These are phyloP conservation scores for Stachybotrys echinatus DNA, from an alignment of 2,329 filamentous ascomycete genomes.

Conservation along the genomic window DNA sequence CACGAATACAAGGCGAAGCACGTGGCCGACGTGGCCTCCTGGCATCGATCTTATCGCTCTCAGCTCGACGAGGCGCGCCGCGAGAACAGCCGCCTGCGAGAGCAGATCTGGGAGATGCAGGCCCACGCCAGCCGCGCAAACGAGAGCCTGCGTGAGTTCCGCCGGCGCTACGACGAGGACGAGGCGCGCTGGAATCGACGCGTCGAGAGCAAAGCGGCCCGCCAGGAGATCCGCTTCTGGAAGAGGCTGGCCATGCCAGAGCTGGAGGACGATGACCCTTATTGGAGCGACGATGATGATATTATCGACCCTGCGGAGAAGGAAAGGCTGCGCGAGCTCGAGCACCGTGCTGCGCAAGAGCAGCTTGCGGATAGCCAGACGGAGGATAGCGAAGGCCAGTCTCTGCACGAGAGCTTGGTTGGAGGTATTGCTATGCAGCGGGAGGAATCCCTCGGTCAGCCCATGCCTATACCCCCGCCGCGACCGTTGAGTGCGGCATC, in stretches of 20 bases:
- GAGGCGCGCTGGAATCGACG: constrained; percentile 46
- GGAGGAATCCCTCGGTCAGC: constrained; percentile 22
- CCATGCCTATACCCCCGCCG: constrained; percentile 23
- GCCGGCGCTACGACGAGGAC: constrained; percentile 51
- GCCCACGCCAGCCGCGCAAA: constrained; percentile 54
- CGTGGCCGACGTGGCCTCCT: constrained; percentile 54
- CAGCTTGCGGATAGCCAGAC: constrained; percentile 26
- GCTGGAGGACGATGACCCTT: constrained; percentile 53
- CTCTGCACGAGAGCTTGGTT: constrained; percentile 19
- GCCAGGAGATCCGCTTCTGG: constrained; percentile 60
- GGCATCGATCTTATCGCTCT: constrained; percentile 61
- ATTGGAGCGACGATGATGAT: constrained; percentile 62
- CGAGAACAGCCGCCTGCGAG: constrained; percentile 57
- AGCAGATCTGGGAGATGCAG: constrained; percentile 65
- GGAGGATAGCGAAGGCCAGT: constrained; percentile 25
- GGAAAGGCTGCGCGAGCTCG: constrained; percentile 44
- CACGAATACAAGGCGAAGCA: constrained; percentile 62
- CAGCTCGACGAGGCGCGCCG: constrained; percentile 61
- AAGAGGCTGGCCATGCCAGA: constrained; percentile 61
- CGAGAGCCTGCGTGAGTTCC: constrained; percentile 50
- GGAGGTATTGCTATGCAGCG: constrained; percentile 34
- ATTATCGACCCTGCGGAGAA: constrained; percentile 58
- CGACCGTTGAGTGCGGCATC: constrained; percentile 33
- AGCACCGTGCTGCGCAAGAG: constrained; percentile 37
- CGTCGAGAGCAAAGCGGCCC: constrained; percentile 45